Evolutionary conservation across 2,329 filamentous ascomycete genomes (phyloP).

Genomic region (Hypoxylon sp.): DNA sequence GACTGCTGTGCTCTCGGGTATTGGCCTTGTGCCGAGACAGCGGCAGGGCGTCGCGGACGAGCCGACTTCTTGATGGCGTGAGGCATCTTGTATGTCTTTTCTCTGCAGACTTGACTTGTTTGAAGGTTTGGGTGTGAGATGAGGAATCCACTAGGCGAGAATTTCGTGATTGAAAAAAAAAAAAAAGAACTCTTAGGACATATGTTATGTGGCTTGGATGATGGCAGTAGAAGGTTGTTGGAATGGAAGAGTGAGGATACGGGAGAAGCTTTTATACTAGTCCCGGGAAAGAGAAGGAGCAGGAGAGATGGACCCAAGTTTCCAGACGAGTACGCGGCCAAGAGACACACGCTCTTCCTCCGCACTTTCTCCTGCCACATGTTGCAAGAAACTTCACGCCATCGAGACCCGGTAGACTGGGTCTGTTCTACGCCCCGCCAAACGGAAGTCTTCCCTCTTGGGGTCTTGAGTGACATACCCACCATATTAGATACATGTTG

Average conservation of each 20-base stretch:
- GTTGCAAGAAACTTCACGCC: slow-evolving; percentile 17
- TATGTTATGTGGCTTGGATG: not conserved
- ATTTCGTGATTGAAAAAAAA: not conserved
- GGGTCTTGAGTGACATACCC: slow-evolving; percentile 18
- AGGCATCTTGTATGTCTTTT: slow-evolving; percentile 19
- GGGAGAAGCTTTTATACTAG: not conserved
- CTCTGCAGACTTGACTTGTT: not conserved
- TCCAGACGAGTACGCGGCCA: slow-evolving; percentile 9
- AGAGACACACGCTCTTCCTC: slow-evolving; percentile 8
- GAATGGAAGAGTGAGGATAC: not conserved
- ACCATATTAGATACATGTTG: slow-evolving; percentile 11
- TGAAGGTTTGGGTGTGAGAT: not conserved
- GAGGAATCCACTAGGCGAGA: not conserved
- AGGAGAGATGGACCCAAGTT: not conserved
- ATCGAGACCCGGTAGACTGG: slow-evolving; percentile 32
- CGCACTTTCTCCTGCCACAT: slow-evolving; percentile 5
- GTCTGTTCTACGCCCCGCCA: slow-evolving; percentile 29
- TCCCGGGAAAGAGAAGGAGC: not conserved
- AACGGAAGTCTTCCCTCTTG: not conserved
- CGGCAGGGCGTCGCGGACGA: slow-evolving; percentile 11
- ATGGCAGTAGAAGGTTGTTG: not conserved
- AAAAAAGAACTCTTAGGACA: no score
- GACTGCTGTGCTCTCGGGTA: slow-evolving; percentile 17
- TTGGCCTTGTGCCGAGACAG: slow-evolving; percentile 8
- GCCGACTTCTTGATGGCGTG: slow-evolving; percentile 32